A percentile compares a stretch with the other conserved stretches of the same genome.
Conservation (phyloP, 2,329 filamentous ascomycete genomes). For the Claviceps purpurea region DNA sequence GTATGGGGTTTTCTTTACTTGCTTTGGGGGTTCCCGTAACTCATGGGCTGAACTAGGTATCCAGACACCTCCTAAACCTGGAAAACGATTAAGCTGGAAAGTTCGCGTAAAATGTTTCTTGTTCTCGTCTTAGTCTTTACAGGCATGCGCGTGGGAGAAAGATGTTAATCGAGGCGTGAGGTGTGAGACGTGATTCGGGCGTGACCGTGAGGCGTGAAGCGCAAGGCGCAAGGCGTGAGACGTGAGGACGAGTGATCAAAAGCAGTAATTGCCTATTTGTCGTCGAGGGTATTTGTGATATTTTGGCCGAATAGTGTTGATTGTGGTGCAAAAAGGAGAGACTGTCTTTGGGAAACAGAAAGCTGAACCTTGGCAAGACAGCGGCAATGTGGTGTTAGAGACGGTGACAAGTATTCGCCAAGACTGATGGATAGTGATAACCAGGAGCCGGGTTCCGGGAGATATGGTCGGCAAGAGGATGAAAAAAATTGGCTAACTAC, state of each 20-base stretch:
- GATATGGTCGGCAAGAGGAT: background rate
- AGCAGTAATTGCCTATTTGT: background rate
- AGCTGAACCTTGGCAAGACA: background rate
- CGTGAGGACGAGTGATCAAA: too few species aligned
- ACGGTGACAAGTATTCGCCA: background rate
- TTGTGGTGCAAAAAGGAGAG: background rate
- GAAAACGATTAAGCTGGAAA: background rate
- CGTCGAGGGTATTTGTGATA: background rate
- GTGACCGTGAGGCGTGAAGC: too few species aligned
- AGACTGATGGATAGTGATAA: background rate
- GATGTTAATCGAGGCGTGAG: background rate
- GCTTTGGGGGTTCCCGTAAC: conserved; percentile 1
- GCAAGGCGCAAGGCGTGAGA: background rate
- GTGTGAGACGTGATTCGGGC: background rate
- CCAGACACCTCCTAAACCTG: background rate
- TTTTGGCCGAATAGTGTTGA: background rate
- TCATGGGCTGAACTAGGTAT: background rate
- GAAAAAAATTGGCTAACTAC: background rate
- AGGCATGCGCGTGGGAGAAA: background rate
- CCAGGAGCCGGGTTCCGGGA: background rate
- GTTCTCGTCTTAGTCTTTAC: background rate
- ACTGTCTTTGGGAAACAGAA: background rate
- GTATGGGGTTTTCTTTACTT: conserved; percentile 1
- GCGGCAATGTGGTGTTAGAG: background rate
- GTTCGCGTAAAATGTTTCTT: background rate